Percentiles rank a stretch among this genome's conserved stretches.
Evolutionary conservation across 306 rosid species (phyloP).

Genomic region (Pterocarpus santalinus): DNA sequence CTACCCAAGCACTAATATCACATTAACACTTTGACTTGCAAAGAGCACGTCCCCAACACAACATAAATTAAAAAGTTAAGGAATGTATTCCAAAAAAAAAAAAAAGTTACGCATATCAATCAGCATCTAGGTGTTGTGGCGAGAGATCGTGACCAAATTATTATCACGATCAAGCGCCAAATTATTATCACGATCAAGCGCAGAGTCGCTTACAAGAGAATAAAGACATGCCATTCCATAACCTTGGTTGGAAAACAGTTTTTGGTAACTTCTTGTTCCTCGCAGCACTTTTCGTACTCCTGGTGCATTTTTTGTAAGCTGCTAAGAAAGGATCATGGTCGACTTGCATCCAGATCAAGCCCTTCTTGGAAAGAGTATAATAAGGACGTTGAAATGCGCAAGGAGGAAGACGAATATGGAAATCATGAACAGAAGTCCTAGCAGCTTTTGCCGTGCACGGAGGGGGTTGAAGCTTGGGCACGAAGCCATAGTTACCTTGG

Average conservation of each 20-base stretch:
- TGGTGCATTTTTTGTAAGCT: constrained; percentile 69
- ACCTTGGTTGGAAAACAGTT: neutral
- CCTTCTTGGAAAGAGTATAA: constrained; percentile 44
- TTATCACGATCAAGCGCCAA: constrained; percentile 35
- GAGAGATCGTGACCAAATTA: constrained; percentile 50
- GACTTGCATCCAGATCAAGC: constrained; percentile 35
- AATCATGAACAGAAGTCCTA: neutral
- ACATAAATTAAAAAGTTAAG: neutral
- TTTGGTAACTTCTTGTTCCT: neutral
- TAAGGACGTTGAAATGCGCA: too few relatives aligned
- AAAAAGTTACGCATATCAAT: neutral
- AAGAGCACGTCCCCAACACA: neutral
- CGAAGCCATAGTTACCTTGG: constrained; percentile 43
- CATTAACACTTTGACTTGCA: too few relatives aligned
- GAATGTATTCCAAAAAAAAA: too few relatives aligned
- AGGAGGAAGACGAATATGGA: too few relatives aligned
- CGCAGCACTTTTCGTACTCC: neutral
- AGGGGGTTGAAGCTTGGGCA: constrained; percentile 57
- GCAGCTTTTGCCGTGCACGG: constrained; percentile 43
- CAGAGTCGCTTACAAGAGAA: constrained; percentile 49
- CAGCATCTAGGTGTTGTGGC: neutral
- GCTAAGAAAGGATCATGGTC: constrained; percentile 66
- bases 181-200: constrained; percentile 36
- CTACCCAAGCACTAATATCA: too few relatives aligned
- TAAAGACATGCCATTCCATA: constrained; percentile 38